These are phyloP conservation scores for Penicillium ochrochloron DNA, from an alignment of 495 filamentous ascomycete genomes.

Conservation along the genomic window DNA sequence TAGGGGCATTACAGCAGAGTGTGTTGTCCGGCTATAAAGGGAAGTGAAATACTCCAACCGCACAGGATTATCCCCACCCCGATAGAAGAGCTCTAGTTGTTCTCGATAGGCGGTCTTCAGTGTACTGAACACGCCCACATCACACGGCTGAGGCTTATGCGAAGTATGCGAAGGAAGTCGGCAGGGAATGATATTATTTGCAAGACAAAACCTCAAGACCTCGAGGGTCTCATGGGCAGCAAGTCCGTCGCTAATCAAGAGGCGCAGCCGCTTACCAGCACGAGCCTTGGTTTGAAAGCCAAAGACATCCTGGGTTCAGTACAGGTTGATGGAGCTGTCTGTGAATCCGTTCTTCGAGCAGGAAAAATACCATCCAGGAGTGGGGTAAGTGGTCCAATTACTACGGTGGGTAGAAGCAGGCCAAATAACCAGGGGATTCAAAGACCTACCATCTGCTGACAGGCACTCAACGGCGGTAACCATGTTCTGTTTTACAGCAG, in stretches of 20 bases:
- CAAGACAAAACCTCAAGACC: neutral
- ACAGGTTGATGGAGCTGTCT: too few relatives aligned
- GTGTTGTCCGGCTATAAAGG: neutral
- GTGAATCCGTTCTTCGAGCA: too few relatives aligned
- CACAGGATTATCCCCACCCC: neutral
- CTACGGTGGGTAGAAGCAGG: too few relatives aligned
- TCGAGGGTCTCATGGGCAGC: neutral
- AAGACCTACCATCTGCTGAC: neutral
- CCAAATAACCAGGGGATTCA: too few relatives aligned
- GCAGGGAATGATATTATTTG: neutral
- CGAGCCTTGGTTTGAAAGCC: neutral
- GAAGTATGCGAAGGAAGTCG: neutral
- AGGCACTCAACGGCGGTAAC: neutral
- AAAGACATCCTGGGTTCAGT: neutral
- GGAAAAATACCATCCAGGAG: too few relatives aligned
- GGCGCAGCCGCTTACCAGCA: neutral
- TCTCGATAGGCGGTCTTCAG: neutral
- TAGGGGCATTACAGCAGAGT: neutral
- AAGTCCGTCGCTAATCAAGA: neutral
- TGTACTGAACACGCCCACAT: neutral
- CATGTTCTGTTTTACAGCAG: neutral
- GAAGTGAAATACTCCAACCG: neutral
- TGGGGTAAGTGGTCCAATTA: too few relatives aligned
- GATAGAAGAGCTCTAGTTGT: neutral
- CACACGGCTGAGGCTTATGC: neutral